These are phyloP conservation scores for Hypoxylon sp. DNA, from an alignment of 2,329 filamentous ascomycete species.

Conservation along the genomic window DNA sequence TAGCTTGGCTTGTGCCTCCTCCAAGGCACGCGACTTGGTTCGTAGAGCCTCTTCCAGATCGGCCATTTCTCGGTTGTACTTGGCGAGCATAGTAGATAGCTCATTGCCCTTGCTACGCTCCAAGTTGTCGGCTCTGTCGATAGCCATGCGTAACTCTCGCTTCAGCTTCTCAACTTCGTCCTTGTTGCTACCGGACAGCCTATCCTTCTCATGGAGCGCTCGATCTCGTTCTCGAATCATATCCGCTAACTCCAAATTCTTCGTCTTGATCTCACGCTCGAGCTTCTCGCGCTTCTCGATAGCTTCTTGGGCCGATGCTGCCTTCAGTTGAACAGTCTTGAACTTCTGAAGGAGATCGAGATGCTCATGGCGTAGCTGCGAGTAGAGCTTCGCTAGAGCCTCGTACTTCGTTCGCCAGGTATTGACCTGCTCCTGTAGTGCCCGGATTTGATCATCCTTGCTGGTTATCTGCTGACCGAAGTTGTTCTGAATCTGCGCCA, in stretches of 20 bases:
- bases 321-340: conserved; percentile 95
- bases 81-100: conserved; percentile 91
- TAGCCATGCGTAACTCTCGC: conserved; percentile 91
- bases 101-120: conserved; percentile 96
- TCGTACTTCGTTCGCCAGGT: conserved; percentile 99
- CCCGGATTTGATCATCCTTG: conserved; percentile 93
- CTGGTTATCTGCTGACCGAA: conserved; percentile 87
- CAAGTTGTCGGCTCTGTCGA: conserved; percentile 91
- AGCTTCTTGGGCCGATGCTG: conserved; percentile 95
- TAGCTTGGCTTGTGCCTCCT: conserved; percentile 84
- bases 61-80: conserved; percentile 97
- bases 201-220: conserved; percentile 92
- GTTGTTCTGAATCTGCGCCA: conserved; percentile 85
- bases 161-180: conserved; percentile 96
- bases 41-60: conserved; percentile 94
- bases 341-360: conserved; percentile 95
- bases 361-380: conserved; percentile 94
- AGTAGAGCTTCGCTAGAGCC: conserved; percentile 95
- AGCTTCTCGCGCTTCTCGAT: conserved; percentile 95
- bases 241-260: conserved; percentile 97
- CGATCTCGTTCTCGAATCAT: conserved; percentile 98
- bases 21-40: conserved; percentile 88
- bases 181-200: conserved; percentile 85
- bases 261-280: conserved; percentile 97
- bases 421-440: conserved; percentile 96